Base-by-base conservation (phyloP, 1,284 basidiomycete genomes). In the Sanghuangporus baumii region DNA sequence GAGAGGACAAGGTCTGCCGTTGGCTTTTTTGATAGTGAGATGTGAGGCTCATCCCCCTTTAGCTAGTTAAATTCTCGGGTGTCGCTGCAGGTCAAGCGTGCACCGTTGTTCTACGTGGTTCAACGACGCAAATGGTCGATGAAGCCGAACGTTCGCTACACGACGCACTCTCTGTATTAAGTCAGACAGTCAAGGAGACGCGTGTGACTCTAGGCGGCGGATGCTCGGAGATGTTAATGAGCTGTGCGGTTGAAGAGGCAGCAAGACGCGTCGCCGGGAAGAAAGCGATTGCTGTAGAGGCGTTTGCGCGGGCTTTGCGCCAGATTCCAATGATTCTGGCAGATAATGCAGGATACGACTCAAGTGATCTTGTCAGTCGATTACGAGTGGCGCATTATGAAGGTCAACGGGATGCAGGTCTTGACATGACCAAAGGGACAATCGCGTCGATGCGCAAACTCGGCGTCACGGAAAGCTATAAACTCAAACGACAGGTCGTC, bases 61-160 rank as follows among this genome's bases (percentile, higher is more conserved):
- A 98, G 94, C 81, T 99, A 66, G 97, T 98, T 81, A 98, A 98
- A 78, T 99, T 99, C 80, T 98, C 95, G 5, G 97, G 96, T 48
- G 96, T 99, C 46, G 95, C 96, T 12, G 96, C 96, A 34, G 96
- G 96, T 31, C 89, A 98, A 76, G 97, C 97, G n/a, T 99, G 97
- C 76, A 99, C 97, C 0, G 95, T 99, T 55, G 96, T 99, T 12
- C 83, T 99, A 3, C 91, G 96, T 23, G 97, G 97, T 23, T 97
- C 95, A 8, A 99, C 97, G 34, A 88, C 89, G 63, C 97, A 99
- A 74, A 99, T 99, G 96, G 89, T 99, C 26, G 97, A 99, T 71
- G 97, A 99, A 76, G 97, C 97, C 3, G 97, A 99, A 72, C 88
- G 97, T 18, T 98, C 97, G 2, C 78, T 99, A 55, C 97, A 99